Evolutionary conservation across 1,284 basidiomycete species (phyloP).

Genomic region (Cutaneotrichosporon cavernicola): DNA sequence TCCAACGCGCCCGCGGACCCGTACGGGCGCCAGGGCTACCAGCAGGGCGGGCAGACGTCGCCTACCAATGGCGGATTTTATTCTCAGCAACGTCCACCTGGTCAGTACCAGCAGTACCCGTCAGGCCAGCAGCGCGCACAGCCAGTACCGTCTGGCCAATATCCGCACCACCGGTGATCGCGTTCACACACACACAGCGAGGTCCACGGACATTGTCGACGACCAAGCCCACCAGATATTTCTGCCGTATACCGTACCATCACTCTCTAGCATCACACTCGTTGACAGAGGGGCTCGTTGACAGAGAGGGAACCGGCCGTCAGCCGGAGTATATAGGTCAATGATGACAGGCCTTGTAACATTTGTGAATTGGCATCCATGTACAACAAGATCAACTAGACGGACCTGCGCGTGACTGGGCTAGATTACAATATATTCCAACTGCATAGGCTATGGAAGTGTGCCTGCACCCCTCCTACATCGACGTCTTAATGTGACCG

Average conservation of each 20-base stretch:
- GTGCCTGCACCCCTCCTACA: slow-evolving; percentile 4
- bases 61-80: slow-evolving; percentile 24
- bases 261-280: slow-evolving; percentile 5
- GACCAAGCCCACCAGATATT: neutral
- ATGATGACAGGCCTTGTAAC: slow-evolving; percentile 4
- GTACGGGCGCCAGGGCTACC: slow-evolving; percentile 14
- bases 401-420: no score
- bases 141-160: slow-evolving; percentile 22
- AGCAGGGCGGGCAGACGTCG: slow-evolving; percentile 16
- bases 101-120: slow-evolving; percentile 12
- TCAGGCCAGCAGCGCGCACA: slow-evolving; percentile 15
- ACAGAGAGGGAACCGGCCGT: neutral
- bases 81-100: slow-evolving; percentile 15
- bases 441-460: neutral
- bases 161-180: slow-evolving; percentile 22
- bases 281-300: neutral
- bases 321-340: slow-evolving; percentile 7
- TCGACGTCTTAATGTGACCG: neutral
- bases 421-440: no score
- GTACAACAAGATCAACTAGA: neutral
- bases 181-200: neutral
- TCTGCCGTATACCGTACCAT: neutral
- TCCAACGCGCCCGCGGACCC: slow-evolving; percentile 14
- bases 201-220: neutral
- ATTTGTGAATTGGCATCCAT: neutral